phyloP scores from a whole-genome alignment of 129 eudicot genomes.

The Flaveria ramosissima region DNA sequence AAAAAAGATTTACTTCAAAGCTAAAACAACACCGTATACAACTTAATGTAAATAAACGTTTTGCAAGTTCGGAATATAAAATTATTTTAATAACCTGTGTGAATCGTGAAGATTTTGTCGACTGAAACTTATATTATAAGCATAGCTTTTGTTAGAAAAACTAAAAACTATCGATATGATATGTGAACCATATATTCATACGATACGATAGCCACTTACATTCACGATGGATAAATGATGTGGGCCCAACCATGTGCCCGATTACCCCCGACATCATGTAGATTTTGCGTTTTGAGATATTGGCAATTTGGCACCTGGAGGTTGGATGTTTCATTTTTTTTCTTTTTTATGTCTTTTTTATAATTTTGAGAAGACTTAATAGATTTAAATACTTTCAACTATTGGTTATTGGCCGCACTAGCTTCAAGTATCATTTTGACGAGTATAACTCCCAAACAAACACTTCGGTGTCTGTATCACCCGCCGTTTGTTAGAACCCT shows the following conservation, averaged over 20 bases:
- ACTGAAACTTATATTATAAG: not conserved
- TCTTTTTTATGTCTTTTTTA: not conserved
- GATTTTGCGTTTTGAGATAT: not conserved
- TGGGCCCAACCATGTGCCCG: slow-evolving; percentile 3
- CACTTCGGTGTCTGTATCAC: too few relatives aligned
- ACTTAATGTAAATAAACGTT: not conserved
- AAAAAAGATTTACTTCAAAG: not conserved
- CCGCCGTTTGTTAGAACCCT: too few relatives aligned
- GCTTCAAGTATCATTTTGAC: too few relatives aligned
- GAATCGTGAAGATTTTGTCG: not conserved
- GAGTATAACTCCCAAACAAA: too few relatives aligned
- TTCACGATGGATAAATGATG: slow-evolving; percentile 7
- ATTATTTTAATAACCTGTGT: not conserved
- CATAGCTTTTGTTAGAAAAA: not conserved
- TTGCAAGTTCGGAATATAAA: not conserved
- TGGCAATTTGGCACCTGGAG: not conserved
- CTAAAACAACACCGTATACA: not conserved
- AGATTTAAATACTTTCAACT: too few relatives aligned
- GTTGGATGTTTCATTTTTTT: not conserved
- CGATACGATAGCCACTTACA: slow-evolving; percentile 1
- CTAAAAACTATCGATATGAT: not conserved
- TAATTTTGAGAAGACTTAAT: too few relatives aligned
- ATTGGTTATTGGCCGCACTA: too few relatives aligned
- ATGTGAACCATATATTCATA: not conserved
- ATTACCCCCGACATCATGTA: not conserved